Conservation (phyloP, 495 filamentous ascomycete genomes). For the Achaetomiella virescens region DNA sequence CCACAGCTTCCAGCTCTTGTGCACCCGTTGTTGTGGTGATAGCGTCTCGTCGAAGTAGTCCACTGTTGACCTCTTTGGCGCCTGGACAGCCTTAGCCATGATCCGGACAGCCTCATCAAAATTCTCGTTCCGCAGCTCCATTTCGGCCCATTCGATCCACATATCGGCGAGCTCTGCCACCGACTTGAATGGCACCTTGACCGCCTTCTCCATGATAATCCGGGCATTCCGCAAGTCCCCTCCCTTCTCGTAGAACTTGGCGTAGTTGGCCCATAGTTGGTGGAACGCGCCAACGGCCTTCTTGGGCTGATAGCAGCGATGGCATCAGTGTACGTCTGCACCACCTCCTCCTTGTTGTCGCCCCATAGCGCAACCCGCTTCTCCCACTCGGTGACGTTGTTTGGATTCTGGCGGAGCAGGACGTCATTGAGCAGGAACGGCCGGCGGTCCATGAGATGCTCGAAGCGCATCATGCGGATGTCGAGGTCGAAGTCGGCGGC, state of each 20-base stretch:
- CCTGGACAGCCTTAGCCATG: slow-evolving; percentile 95
- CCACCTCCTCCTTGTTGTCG: slow-evolving; percentile 82
- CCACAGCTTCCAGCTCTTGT: slow-evolving; percentile 99
- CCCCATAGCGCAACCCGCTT: slow-evolving; percentile 94
- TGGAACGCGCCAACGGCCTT: slow-evolving; percentile 92
- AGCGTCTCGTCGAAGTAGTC: slow-evolving; percentile 97
- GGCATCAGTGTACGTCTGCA: slow-evolving; percentile 91
- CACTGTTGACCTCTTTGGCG: slow-evolving; percentile 87
- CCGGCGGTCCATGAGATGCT: slow-evolving; percentile 94
- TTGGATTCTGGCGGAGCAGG: slow-evolving; percentile 86
- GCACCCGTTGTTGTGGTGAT: slow-evolving; percentile 89
- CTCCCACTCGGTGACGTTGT: slow-evolving; percentile 96
- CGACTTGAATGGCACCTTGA: slow-evolving; percentile 94
- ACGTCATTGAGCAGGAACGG: slow-evolving; percentile 98
- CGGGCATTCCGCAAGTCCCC: slow-evolving; percentile 79
- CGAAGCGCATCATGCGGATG: slow-evolving; percentile 95
- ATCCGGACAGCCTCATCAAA: slow-evolving; percentile 91
- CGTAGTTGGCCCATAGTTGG: slow-evolving; percentile 94
- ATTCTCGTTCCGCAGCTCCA: slow-evolving; percentile 93
- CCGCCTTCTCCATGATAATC: slow-evolving; percentile 94
- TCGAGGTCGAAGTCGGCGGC: slow-evolving; percentile 93
- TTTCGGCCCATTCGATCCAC: slow-evolving; percentile 98
- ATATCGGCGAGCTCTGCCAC: slow-evolving; percentile 93
- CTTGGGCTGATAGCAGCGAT: slow-evolving; percentile 91
- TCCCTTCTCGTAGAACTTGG: slow-evolving; percentile 91